Percentiles rank a stretch among this genome's conserved stretches.
Evolutionary conservation across 1,284 basidiomycete species (phyloP).

Genomic region (Trametes versicolor): DNA sequence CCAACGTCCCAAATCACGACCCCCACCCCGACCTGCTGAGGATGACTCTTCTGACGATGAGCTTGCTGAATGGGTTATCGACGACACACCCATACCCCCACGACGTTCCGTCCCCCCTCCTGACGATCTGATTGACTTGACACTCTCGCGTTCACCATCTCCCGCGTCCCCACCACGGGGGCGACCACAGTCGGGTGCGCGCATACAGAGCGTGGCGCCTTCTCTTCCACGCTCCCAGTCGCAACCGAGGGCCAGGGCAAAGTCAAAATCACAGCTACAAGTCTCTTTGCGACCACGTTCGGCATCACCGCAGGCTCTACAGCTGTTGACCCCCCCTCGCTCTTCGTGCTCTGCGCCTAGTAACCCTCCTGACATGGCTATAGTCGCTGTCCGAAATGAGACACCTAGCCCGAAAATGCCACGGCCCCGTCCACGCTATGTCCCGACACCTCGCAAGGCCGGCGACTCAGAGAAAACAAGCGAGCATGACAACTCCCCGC

Average conservation of each 20-base stretch:
- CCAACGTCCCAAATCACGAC: slow-evolving; percentile 19
- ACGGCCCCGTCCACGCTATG: slow-evolving; percentile 17
- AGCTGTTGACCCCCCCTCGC: slow-evolving; percentile 41
- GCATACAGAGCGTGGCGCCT: slow-evolving; percentile 6
- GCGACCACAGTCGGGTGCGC: slow-evolving; percentile 25
- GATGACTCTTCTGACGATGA: slow-evolving; percentile 56
- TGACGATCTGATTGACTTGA: slow-evolving; percentile 49
- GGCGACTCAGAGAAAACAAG: slow-evolving; percentile 12
- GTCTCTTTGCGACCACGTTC: slow-evolving; percentile 4
- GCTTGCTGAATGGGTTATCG: slow-evolving; percentile 51
- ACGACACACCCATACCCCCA: slow-evolving; percentile 46
- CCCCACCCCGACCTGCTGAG: slow-evolving; percentile 20
- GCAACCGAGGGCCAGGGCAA: slow-evolving; percentile 16
- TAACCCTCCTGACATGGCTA: neutral
- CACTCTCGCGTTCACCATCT: slow-evolving; percentile 41
- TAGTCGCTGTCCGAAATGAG: slow-evolving; percentile 6
- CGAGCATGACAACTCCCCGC: neutral
- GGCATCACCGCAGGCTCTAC: slow-evolving; percentile 24
- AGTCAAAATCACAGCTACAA: slow-evolving; percentile 6
- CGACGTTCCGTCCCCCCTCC: slow-evolving; percentile 20
- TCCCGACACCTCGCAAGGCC: slow-evolving; percentile 8
- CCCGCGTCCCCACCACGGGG: slow-evolving; percentile 24
- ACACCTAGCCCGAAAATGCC: slow-evolving; percentile 33
- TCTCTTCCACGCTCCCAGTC: slow-evolving; percentile 22
- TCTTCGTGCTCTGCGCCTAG: slow-evolving; percentile 35